Evolutionary conservation across 2,329 filamentous ascomycete genomes (phyloP).

Genomic region (Aschersonia sp.): DNA sequence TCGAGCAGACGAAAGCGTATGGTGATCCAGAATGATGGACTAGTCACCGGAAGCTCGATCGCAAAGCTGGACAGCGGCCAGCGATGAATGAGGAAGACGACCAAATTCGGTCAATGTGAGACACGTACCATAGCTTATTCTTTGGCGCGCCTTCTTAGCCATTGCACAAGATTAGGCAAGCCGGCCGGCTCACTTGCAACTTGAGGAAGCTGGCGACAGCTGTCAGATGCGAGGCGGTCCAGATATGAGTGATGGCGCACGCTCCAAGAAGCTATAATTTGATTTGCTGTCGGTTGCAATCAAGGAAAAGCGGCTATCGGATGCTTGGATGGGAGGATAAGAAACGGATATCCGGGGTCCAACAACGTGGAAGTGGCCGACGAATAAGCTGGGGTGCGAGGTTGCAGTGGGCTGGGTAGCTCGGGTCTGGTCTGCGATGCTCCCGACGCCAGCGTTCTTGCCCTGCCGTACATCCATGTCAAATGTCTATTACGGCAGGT

Average conservation of each 20-base stretch:
- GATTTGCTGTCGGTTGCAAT: not conserved
- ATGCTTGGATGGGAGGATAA: not conserved
- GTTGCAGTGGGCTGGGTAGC: not conserved
- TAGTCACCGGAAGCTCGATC: no score
- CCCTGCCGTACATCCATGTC: no score
- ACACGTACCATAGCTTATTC: slow-evolving; percentile 51
- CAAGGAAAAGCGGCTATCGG: no score
- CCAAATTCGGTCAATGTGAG: not conserved
- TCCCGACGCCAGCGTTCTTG: no score
- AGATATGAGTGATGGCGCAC: not conserved
- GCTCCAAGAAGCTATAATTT: not conserved
- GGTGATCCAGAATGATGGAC: not conserved
- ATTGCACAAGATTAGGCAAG: slow-evolving; percentile 20
- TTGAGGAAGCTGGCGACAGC: not conserved
- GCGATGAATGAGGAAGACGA: no score
- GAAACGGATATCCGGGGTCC: not conserved
- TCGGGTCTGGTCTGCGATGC: not conserved
- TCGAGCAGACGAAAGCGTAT: not conserved
- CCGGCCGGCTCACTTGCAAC: not conserved
- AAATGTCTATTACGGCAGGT: no score
- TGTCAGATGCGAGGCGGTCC: not conserved
- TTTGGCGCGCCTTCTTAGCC: slow-evolving; percentile 55
- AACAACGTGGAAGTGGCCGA: not conserved
- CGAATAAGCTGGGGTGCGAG: not conserved
- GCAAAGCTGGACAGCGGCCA: no score